Conservation (phyloP, 2,329 filamentous ascomycete species). For the Taxawa tesnikishii region DNA sequence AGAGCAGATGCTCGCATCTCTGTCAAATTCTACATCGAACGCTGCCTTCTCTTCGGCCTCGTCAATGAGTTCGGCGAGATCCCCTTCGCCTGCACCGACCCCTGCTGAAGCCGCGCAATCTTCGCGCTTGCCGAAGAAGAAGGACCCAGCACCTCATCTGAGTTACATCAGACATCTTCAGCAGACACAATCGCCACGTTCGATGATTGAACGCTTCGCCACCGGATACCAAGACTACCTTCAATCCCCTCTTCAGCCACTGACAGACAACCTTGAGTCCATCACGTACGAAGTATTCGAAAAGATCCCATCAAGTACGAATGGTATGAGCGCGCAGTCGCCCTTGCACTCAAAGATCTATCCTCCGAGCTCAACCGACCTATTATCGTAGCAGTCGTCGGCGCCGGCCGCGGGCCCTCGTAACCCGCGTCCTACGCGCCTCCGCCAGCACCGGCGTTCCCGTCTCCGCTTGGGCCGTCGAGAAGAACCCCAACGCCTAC, state of each 20-base stretch:
- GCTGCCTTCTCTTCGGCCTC: too few species aligned
- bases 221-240: conserved; percentile 83
- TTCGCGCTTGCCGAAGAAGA: conserved; percentile 24
- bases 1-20: conserved; percentile 3
- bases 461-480: conserved; percentile 81
- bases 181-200: conserved; percentile 58
- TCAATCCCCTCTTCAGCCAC: conserved; percentile 83
- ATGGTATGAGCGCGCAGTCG: conserved; percentile 81
- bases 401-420: conserved; percentile 85
- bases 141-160: conserved; percentile 50
- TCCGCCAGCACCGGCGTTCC: conserved; percentile 63
- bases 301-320: conserved; percentile 97
- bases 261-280: conserved; percentile 93
- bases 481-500: conserved; percentile 97
- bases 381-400: conserved; percentile 82
- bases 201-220: conserved; percentile 53
- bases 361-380: conserved; percentile 57
- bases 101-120: conserved; percentile 51
- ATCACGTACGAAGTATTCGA: conserved; percentile 98
- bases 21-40: too few species aligned
- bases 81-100: conserved; percentile 38
- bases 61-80: too few species aligned
- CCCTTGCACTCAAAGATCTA: conserved; percentile 73
- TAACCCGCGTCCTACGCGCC: conserved; percentile 74
- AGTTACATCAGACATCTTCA: conserved; percentile 79